A percentile compares a stretch with the other conserved stretches of the same genome.
Conservation (phyloP, 106 monocot species). For the Acorus gramineus region DNA sequence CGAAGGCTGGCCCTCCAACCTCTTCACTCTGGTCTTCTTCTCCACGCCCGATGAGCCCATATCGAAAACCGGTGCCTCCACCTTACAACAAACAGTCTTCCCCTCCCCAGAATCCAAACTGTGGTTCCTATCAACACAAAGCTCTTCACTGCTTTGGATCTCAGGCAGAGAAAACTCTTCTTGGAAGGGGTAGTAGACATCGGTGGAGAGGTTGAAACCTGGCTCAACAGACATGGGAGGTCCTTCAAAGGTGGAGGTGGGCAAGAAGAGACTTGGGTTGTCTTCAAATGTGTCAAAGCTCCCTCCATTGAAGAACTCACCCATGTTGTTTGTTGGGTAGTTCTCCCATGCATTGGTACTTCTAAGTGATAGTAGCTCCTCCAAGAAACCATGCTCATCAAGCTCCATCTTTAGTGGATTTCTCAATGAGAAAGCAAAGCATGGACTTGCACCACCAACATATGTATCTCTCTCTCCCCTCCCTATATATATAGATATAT, state of each 20-base stretch:
- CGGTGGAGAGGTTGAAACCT: background rate
- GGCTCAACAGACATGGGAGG: constrained; percentile 13
- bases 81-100: constrained; percentile 19
- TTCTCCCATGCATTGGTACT: constrained; percentile 40
- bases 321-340: constrained; percentile 26
- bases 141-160: background rate
- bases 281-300: constrained; percentile 17
- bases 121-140: background rate
- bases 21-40: constrained; percentile 41
- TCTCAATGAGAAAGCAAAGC: too few relatives aligned
- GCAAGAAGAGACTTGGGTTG: background rate
- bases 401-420: constrained; percentile 46
- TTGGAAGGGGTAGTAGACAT: background rate
- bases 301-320: constrained; percentile 40
- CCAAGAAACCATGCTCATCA: constrained; percentile 79
- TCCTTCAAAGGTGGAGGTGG: constrained; percentile 27
- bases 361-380: constrained; percentile 57
- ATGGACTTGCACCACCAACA: too few relatives aligned
- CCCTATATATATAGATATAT: background rate
- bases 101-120: constrained; percentile 4
- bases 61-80: constrained; percentile 13
- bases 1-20: constrained; percentile 69
- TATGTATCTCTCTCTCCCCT: background rate
- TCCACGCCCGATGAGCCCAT: constrained; percentile 1
- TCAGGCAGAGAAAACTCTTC: background rate